Evolutionary conservation across 495 filamentous ascomycete genomes (phyloP).

Genomic region (Aspergillus homomorphus): DNA sequence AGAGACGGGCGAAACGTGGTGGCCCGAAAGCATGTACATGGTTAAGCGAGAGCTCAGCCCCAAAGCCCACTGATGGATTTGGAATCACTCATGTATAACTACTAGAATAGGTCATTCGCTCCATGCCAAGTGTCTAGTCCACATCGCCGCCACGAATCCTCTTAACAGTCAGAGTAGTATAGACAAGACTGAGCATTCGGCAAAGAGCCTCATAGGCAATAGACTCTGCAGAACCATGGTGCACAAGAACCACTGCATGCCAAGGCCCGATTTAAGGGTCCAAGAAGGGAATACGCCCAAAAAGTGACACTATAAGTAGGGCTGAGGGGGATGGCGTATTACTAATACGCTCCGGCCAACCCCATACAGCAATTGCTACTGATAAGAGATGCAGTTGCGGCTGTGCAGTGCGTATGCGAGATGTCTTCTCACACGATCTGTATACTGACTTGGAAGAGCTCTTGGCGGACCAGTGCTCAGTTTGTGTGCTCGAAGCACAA

Average conservation of each 20-base stretch:
- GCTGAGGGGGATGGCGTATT: conserved; percentile 16
- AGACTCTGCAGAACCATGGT: no score
- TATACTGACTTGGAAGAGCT: neutral
- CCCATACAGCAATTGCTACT: no score
- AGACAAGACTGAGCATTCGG: no score
- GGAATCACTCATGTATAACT: neutral
- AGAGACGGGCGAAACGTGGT: conserved; percentile 24
- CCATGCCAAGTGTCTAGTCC: no score
- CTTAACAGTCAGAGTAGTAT: no score
- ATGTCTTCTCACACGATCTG: neutral
- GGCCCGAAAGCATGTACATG: conserved; percentile 32
- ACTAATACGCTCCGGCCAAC: conserved; percentile 19
- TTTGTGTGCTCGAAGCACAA: neutral
- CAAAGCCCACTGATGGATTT: conserved; percentile 4
- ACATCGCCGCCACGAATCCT: no score
- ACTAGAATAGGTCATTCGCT: neutral
- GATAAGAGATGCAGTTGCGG: conserved; percentile 9
- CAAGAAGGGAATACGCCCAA: no score
- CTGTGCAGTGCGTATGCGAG: conserved; percentile 10
- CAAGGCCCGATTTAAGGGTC: no score
- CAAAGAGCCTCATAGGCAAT: no score
- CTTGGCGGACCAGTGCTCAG: neutral
- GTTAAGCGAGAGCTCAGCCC: conserved; percentile 19
- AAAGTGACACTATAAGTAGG: neutral
- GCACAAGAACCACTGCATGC: no score